A percentile compares a stretch with the other conserved stretches of the same genome.
These are phyloP conservation scores for Ceratocystis albifundus DNA, from an alignment of 2,329 filamentous ascomycete genomes.

Conservation along the genomic window DNA sequence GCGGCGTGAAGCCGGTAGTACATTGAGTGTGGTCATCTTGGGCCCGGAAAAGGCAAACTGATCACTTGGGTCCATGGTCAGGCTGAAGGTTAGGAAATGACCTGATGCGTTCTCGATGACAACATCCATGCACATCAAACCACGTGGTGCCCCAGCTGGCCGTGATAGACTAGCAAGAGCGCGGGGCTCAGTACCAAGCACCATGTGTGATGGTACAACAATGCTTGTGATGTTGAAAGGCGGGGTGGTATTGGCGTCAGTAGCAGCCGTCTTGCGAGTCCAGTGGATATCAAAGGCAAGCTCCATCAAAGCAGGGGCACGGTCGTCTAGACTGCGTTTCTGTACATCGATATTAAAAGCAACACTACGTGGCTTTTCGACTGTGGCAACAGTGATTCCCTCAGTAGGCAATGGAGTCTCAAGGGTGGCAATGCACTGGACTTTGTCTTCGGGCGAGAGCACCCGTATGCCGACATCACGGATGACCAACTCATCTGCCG, in stretches of 20 bases:
- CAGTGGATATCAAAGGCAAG: constrained; percentile 66
- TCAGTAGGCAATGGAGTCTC: constrained; percentile 32
- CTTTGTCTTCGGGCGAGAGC: constrained; percentile 41
- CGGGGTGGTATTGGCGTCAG: constrained; percentile 25
- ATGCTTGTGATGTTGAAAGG: constrained; percentile 53
- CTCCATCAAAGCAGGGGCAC: constrained; percentile 61
- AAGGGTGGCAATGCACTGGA: constrained; percentile 43
- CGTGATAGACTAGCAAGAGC: constrained; percentile 55
- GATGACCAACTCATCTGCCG: constrained; percentile 56
- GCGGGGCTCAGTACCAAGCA: constrained; percentile 75
- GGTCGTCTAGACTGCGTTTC: constrained; percentile 71
- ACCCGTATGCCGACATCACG: constrained; percentile 51
- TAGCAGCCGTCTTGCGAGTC: constrained; percentile 44
- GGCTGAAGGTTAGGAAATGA: constrained; percentile 86
- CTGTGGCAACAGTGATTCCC: constrained; percentile 44
- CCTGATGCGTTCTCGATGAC: constrained; percentile 87
- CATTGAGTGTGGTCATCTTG: constrained; percentile 66
- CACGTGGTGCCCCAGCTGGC: constrained; percentile 28
- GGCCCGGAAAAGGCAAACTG: constrained; percentile 86
- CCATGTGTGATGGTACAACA: constrained; percentile 64
- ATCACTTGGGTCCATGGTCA: constrained; percentile 85
- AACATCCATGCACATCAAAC: constrained; percentile 39
- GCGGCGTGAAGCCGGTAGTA: constrained; percentile 70
- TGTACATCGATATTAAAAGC: constrained; percentile 63
- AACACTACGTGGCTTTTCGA: constrained; percentile 56